Conservation (phyloP, 371 early-diverging fungal genomes). For the Mucor irregularis region DNA sequence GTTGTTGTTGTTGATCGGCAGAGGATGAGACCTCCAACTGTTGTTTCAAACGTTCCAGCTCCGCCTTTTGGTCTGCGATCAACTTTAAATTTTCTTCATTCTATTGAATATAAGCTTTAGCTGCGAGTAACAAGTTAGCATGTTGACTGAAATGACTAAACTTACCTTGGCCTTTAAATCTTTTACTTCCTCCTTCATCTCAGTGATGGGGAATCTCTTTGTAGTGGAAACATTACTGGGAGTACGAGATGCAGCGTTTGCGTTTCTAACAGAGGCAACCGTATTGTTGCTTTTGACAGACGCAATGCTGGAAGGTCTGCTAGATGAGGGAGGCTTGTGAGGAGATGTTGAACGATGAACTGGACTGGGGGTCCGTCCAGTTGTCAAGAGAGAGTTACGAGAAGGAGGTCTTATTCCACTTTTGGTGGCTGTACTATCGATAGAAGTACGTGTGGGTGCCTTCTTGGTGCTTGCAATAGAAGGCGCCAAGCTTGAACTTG, state of each 20-base stretch:
- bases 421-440: slow-evolving; percentile 1
- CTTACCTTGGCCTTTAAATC: slow-evolving; percentile 29
- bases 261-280: neutral
- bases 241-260: slow-evolving; percentile 1
- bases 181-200: slow-evolving; percentile 34
- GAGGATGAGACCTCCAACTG: slow-evolving; percentile 21
- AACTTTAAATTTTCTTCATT: slow-evolving; percentile 43
- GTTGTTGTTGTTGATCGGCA: neutral
- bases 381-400: slow-evolving; percentile 14
- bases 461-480: slow-evolving; percentile 15
- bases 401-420: slow-evolving; percentile 10
- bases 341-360: slow-evolving; percentile 10
- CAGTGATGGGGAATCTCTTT: slow-evolving; percentile 20
- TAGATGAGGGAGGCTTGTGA: slow-evolving; percentile 9
- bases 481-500: slow-evolving; percentile 5
- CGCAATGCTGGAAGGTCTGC: slow-evolving; percentile 17
- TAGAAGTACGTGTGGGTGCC: slow-evolving; percentile 11
- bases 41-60: slow-evolving; percentile 28
- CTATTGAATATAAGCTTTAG: slow-evolving; percentile 12
- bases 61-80: slow-evolving; percentile 47
- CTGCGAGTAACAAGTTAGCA: neutral
- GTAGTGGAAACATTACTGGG: slow-evolving; percentile 2
- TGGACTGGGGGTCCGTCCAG: slow-evolving; percentile 4
- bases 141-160: neutral
- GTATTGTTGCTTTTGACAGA: slow-evolving; percentile 4